Evolutionary conservation across 495 filamentous ascomycete species (phyloP).

Genomic region (Penicillium mononematosum): DNA sequence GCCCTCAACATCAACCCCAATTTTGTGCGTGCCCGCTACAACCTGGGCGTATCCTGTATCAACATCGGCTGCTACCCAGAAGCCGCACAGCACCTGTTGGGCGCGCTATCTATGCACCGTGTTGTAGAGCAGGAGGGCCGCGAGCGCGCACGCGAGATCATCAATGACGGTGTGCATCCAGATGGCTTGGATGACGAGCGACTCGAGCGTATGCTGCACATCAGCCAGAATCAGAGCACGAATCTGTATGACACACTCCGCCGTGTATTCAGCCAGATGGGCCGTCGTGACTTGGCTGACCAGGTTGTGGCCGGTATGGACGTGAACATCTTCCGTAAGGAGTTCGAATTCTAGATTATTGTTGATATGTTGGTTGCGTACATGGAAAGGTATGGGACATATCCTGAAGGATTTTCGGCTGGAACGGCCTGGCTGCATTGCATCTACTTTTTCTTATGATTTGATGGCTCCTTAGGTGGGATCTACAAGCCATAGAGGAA

Average conservation of each 20-base stretch:
- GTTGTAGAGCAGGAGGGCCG: conserved; percentile 82
- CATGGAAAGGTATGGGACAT: conserved; percentile 2
- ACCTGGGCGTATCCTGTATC: conserved; percentile 93
- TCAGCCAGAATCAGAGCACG: conserved; percentile 87
- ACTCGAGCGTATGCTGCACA: conserved; percentile 72
- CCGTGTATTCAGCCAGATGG: conserved; percentile 94
- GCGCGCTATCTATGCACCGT: conserved; percentile 94
- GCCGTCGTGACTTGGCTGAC: conserved; percentile 79
- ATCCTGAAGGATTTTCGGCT: conserved; percentile 6
- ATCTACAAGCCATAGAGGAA: not conserved
- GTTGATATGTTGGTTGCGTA: not conserved
- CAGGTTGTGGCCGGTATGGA: conserved; percentile 86
- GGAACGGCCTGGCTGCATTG: conserved; percentile 23
- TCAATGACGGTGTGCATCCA: conserved; percentile 55
- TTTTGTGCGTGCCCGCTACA: conserved; percentile 95
- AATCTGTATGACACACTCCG: conserved; percentile 92
- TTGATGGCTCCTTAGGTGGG: conserved; percentile 8
- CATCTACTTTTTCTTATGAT: conserved; percentile 5
- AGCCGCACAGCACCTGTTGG: conserved; percentile 91
- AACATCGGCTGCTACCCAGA: conserved; percentile 94
- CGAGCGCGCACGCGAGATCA: conserved; percentile 79
- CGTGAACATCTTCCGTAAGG: conserved; percentile 79
- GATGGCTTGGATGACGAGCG: conserved; percentile 61
- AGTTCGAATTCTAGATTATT: conserved; percentile 66
- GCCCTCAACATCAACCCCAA: conserved; percentile 86